Base-by-base conservation (phyloP, 108 stramenopile species). In the Stephanodiscus triporus region DNA sequence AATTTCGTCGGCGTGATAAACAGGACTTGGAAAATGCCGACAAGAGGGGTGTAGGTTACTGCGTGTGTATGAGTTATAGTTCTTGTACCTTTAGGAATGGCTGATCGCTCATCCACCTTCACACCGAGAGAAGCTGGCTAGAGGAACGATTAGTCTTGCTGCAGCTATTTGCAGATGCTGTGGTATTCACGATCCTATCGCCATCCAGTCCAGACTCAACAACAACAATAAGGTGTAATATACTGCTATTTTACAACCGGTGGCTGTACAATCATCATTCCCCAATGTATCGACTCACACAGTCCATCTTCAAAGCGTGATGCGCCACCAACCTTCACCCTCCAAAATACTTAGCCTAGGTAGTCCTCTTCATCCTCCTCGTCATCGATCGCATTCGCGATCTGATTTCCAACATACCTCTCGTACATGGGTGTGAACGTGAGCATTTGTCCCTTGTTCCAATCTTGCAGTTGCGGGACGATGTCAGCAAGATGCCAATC, bases 401-500 rank as follows among this genome's bases (percentile, higher is more conserved):
- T 73, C 50, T 73, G 68, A 51, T 49, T 23, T 47, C 79, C 68
- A n/a, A 80, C 51, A 48, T 80, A 65, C 47, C 36, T 42, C 67
- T 73, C 72, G 48, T 69, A 80, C 47, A 66, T 53, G 19, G 72
- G 62, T 14, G 79, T 64, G 34, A 80, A 80, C 56, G 54, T 63
- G 29, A 73, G 42, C 19, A 53, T 13, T 17, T 49, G 57, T 19
- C 79, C 79, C 58, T 69, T 73, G 32, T 80, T 80, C 79, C 79
- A 80, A 20, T 69, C 61, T 63, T 80, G 72, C 50, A 80, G 53
- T 30, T 73, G 72, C 29, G 53, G 19, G 2, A 80, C 68, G 32
- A 80, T 40, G 56, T 80, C 79, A 13, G 79, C 72, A 14, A 80
- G 47, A 20, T 48, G 59, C 79, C 79, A 80, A 50, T 80, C 79